phyloP scores from a whole-genome alignment of 1,139 yeast genomes.

The Saccharomyces hybrid region DNA sequence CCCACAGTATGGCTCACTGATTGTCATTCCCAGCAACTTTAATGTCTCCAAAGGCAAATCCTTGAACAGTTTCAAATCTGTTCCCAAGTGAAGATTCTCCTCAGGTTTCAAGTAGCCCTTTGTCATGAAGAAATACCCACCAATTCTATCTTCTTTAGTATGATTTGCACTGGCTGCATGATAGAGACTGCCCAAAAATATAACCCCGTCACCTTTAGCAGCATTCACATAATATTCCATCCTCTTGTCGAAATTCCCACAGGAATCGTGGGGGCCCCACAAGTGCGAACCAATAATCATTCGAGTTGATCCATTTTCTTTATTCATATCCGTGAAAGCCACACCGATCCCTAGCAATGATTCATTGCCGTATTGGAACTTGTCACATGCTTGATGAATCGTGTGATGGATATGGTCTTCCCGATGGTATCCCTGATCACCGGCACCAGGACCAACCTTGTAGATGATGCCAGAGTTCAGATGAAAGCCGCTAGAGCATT shows the following conservation, averaged over 20 bases:
- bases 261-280: conserved; percentile 29
- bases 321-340: neutral
- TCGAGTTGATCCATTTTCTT: conserved; percentile 26
- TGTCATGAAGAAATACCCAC: neutral
- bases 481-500: conserved; percentile 16
- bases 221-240: conserved; percentile 28
- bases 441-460: conserved; percentile 30
- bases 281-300: conserved; percentile 28
- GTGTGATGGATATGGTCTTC: conserved; percentile 30
- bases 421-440: conserved; percentile 26
- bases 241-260: conserved; percentile 32
- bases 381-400: conserved; percentile 20
- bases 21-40: neutral
- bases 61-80: neutral
- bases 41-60: neutral
- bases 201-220: conserved; percentile 30
- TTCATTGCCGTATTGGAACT: neutral
- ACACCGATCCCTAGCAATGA: neutral
- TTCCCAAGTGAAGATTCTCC: neutral
- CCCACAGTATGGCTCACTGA: neutral
- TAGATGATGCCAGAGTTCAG: conserved; percentile 29
- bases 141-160: conserved; percentile 33
- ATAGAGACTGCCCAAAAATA: conserved; percentile 30
- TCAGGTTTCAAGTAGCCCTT: neutral
- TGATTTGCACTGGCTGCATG: conserved; percentile 32